A percentile compares a stretch with the other conserved stretches of the same genome.
These are phyloP conservation scores for Colletotrichum sp. DNA, from an alignment of 2,329 filamentous ascomycete species.

Conservation along the genomic window DNA sequence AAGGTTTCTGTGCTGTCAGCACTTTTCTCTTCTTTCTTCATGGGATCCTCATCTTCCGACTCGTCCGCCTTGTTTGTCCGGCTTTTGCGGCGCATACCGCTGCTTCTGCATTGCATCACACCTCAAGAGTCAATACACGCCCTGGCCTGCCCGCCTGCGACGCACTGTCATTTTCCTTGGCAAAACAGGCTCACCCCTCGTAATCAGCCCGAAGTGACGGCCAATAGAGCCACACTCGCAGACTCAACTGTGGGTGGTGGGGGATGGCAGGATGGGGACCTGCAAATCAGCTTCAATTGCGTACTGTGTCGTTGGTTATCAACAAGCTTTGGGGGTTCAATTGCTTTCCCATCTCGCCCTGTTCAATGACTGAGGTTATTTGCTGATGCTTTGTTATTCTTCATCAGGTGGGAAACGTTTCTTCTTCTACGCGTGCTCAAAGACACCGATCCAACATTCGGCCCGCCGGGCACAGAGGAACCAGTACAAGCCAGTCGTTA, in stretches of 20 bases:
- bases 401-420: not conserved
- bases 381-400: not conserved
- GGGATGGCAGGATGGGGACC: not conserved
- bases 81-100: slow-evolving; percentile 10
- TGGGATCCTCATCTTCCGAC: not conserved
- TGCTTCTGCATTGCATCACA: slow-evolving; percentile 15
- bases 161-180: not conserved
- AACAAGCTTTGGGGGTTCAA: not conserved
- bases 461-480: not conserved
- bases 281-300: not conserved
- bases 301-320: not conserved
- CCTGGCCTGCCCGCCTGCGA: not conserved
- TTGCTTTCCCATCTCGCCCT: not conserved
- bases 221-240: not conserved
- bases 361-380: not conserved
- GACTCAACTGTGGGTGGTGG: not conserved
- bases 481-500: not conserved
- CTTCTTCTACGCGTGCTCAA: not conserved
- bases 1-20: not conserved
- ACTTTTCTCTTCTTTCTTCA: slow-evolving; percentile 2
- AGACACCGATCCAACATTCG: not conserved
- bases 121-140: not conserved
- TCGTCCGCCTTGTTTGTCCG: slow-evolving; percentile 7
- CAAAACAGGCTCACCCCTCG: not conserved
- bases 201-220: not conserved